These are phyloP conservation scores for Spatholobus suberectus DNA, from an alignment of 306 rosid genomes.

Conservation along the genomic window DNA sequence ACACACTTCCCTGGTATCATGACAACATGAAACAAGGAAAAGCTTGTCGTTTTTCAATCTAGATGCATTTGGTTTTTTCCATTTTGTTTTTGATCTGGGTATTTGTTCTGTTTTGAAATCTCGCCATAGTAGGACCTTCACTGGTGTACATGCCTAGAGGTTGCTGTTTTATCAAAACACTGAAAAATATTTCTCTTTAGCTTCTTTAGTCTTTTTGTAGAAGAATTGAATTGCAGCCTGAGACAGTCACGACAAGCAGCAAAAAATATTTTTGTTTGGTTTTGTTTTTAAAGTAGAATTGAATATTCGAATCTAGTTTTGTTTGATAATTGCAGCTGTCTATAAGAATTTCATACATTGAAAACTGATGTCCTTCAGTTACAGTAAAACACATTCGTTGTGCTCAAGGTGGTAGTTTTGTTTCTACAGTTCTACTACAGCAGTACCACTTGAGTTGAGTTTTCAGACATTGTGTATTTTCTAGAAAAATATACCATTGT, in stretches of 20 bases:
- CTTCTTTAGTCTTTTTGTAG: constrained; percentile 1
- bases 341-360: background rate
- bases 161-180: background rate
- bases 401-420: background rate
- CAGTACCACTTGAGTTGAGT: background rate
- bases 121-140: background rate
- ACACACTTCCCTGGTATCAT: constrained; percentile 32
- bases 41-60: constrained; percentile 21
- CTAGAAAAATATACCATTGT: too few relatives aligned
- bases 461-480: background rate
- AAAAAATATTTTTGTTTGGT: background rate
- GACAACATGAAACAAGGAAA: constrained; percentile 13
- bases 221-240: constrained; percentile 14
- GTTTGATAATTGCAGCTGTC: background rate
- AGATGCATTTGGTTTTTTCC: too few relatives aligned
- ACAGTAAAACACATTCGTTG: background rate
- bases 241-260: background rate
- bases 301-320: background rate
- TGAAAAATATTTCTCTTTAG: background rate
- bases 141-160: constrained; percentile 14
- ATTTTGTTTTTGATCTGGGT: too few relatives aligned
- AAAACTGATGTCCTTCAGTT: background rate
- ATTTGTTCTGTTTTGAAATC: constrained; percentile 6
- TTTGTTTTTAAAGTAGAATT: background rate
- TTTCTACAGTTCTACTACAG: background rate